Conservation (phyloP, 2,329 filamentous ascomycete species). For the Trichoderma sp. region DNA sequence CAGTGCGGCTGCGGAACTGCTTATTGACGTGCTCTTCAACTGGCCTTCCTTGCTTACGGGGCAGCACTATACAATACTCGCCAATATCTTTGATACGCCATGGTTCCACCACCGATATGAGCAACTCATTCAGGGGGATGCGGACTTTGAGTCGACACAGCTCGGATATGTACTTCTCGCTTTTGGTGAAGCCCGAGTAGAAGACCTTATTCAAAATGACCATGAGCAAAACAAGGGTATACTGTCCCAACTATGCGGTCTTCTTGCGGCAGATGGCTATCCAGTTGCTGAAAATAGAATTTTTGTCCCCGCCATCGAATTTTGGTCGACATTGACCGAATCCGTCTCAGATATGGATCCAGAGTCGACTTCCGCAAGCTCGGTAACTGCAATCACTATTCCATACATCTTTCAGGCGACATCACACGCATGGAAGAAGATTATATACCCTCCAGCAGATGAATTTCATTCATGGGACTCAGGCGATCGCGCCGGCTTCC, state of each 20-base stretch:
- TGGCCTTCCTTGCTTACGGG: slow-evolving; percentile 64
- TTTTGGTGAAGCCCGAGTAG: slow-evolving; percentile 67
- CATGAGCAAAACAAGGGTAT: slow-evolving; percentile 55
- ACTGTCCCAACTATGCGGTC: slow-evolving; percentile 60
- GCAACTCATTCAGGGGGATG: slow-evolving; percentile 59
- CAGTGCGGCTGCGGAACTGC: slow-evolving; percentile 61
- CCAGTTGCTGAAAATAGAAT: slow-evolving; percentile 73
- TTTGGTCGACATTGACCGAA: slow-evolving; percentile 78
- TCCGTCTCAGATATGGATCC: slow-evolving; percentile 60
- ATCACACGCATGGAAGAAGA: slow-evolving; percentile 67
- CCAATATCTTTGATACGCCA: slow-evolving; percentile 59
- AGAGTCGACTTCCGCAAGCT: slow-evolving; percentile 46
- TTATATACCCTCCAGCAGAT: slow-evolving; percentile 63
- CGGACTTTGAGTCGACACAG: slow-evolving; percentile 63
- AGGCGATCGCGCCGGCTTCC: slow-evolving; percentile 66
- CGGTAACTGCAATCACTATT: slow-evolving; percentile 62
- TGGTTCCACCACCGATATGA: slow-evolving; percentile 61
- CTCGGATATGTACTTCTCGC: slow-evolving; percentile 68
- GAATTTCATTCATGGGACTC: slow-evolving; percentile 68
- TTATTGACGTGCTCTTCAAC: slow-evolving; percentile 65
- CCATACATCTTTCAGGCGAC: slow-evolving; percentile 64
- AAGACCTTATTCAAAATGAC: slow-evolving; percentile 57
- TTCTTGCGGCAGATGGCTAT: slow-evolving; percentile 66
- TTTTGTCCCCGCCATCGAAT: slow-evolving; percentile 73
- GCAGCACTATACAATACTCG: slow-evolving; percentile 59